These are phyloP conservation scores for Cyclotella baltica DNA, from an alignment of 108 stramenopile genomes.

Conservation along the genomic window DNA sequence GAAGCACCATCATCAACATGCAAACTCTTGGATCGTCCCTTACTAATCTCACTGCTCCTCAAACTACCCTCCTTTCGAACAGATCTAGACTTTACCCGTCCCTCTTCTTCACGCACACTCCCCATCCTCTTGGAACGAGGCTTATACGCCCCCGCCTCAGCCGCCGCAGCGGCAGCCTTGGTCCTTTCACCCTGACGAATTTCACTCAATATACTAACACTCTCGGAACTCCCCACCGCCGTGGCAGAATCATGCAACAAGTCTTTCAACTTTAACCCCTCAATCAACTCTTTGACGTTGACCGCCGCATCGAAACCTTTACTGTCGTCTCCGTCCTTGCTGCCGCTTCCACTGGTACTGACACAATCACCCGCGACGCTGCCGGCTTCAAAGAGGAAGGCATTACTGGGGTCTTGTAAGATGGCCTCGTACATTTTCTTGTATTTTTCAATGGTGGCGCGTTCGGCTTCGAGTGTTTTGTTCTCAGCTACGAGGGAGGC, in stretches of 20 bases:
- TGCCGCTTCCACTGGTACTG: background rate
- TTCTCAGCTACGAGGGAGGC: background rate
- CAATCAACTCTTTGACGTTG: constrained; percentile 6
- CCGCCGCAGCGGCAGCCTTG: background rate
- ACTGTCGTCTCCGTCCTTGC: background rate
- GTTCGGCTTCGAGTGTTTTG: constrained; percentile 12
- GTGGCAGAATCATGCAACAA: no score
- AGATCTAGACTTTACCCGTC: background rate
- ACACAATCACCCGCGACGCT: background rate
- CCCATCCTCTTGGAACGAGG: background rate
- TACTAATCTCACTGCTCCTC: no score
- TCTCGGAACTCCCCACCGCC: background rate
- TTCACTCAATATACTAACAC: background rate
- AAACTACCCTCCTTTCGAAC: no score
- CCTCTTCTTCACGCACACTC: background rate
- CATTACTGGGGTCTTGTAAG: background rate
- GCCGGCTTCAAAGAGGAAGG: background rate
- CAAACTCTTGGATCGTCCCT: constrained; percentile 8
- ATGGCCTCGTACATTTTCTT: constrained; percentile 13
- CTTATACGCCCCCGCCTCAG: background rate
- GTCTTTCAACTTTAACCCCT: constrained; percentile 1
- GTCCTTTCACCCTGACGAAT: background rate
- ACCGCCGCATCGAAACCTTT: background rate
- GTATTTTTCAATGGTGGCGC: constrained; percentile 21
- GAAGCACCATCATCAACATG: no score